Base-by-base conservation (phyloP, 257 asterid genomes). In the Cruciata laevipes region DNA sequence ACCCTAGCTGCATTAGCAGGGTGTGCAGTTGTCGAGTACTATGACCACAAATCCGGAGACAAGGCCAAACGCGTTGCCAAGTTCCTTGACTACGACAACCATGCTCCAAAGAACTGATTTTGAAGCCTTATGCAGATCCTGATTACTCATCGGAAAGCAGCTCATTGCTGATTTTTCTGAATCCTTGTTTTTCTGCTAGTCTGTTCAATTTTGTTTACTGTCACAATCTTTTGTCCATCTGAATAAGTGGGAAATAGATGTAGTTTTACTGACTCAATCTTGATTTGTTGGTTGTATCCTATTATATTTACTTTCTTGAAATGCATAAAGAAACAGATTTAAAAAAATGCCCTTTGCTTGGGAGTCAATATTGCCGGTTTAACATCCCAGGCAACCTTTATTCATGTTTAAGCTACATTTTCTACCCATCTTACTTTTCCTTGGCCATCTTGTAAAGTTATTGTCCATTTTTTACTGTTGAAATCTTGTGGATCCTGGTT, bases 1-100 rank as follows among this genome's bases (percentile, higher is more conserved):
- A 93, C 98, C 9, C 97, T 93, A 21, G 96, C 91, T 71, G 96
- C 97, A 0, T 75, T 91, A 66, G 87, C 83, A 1, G 98, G 96
- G 24, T 89, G 89, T 27, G 96, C 88, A 14, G 63, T 84, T 40
- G 96, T 91, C 0, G 95, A 91, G 80, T 89, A 86, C 74, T 89
- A 81, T 56, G 98, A 89, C 77, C 92, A 91, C 83, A 83, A 82
- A 42, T 70, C 86, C 0, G 96, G 98, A 53, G 89, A 78, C 10
- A 89, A 91, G 80, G 88, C 81, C 13, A 91, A 89, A 67, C 87
- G 95, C 1, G 86, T 85, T 1, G 95, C 88, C 33, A 91, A 89
- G 83, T 89, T 84, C 83, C 87, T 91, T 11, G 84, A 79, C 58
- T 56, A 76, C 14, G 83, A 81, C 3, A 81, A 74, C 67, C 80